These are phyloP conservation scores for Carpinus viminea DNA, from an alignment of 306 rosid species.

Conservation along the genomic window DNA sequence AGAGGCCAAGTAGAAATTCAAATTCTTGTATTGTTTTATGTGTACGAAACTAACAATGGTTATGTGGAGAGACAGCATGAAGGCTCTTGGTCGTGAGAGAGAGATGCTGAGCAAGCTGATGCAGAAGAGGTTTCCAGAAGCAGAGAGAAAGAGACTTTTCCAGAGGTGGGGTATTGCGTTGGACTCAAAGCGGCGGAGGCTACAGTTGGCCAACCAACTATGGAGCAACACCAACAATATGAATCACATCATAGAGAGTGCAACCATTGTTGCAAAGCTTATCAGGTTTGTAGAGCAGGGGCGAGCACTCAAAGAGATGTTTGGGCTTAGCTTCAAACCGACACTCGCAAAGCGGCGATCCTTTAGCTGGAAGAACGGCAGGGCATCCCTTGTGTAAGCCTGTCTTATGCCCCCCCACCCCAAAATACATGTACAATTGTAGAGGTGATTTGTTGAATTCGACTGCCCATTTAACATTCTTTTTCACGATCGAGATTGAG, in stretches of 20 bases:
- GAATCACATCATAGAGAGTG: conserved; percentile 70
- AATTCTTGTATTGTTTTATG: not conserved
- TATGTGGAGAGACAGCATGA: conserved; percentile 53
- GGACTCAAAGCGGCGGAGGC: conserved; percentile 86
- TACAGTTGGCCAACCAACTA: conserved; percentile 65
- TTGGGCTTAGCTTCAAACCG: conserved; percentile 87
- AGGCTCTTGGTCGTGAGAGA: conserved; percentile 73
- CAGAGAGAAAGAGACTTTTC: conserved; percentile 66
- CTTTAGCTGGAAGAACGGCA: conserved; percentile 65
- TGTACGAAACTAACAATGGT: conserved; percentile 21
- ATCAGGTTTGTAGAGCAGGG: conserved; percentile 80
- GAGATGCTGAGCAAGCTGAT: conserved; percentile 70
- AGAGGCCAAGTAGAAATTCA: not conserved
- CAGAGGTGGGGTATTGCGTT: conserved; percentile 71
- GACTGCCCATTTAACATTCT: conserved; percentile 4
- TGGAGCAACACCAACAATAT: conserved; percentile 64
- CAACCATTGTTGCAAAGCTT: conserved; percentile 75
- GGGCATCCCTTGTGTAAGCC: conserved; percentile 43
- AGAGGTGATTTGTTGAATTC: conserved; percentile 9
- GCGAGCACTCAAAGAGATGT: conserved; percentile 83
- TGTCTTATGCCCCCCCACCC: not conserved
- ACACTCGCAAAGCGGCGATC: conserved; percentile 53
- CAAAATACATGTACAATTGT: not conserved
- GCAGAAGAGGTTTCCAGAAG: conserved; percentile 70
- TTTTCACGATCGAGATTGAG: conserved; percentile 17